Evolutionary conservation across 2,329 filamentous ascomycete genomes (phyloP).

Genomic region (Epichloe uncinata): DNA sequence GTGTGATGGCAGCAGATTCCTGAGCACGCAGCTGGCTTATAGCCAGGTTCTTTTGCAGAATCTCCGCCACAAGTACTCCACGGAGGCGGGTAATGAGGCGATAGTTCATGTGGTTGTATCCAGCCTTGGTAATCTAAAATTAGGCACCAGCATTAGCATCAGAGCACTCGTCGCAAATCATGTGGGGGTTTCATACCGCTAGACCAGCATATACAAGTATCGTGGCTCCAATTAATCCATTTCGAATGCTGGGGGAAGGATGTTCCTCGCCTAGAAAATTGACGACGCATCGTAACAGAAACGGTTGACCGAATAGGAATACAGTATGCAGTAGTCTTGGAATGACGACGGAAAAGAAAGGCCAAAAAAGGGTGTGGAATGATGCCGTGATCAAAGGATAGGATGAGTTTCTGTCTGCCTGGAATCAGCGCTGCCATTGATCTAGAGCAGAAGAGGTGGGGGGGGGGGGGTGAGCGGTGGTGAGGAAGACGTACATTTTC

Average conservation of each 20-base stretch:
- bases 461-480: neutral
- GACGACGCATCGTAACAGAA: slow-evolving; percentile 22
- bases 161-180: slow-evolving; percentile 3
- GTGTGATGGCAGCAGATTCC: slow-evolving; percentile 23
- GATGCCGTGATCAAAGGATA: slow-evolving; percentile 6
- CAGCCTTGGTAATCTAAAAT: slow-evolving; percentile 5
- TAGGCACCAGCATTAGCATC: neutral
- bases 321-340: slow-evolving; percentile 17
- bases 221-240: slow-evolving; percentile 25
- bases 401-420: neutral
- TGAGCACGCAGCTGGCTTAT: slow-evolving; percentile 16
- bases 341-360: slow-evolving; percentile 11
- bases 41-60: slow-evolving; percentile 33
- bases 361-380: slow-evolving; percentile 4
- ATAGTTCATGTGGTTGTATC: slow-evolving; percentile 19
- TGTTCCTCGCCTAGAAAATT: slow-evolving; percentile 12
- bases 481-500: neutral
- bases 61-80: slow-evolving; percentile 24
- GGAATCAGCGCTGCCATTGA: neutral
- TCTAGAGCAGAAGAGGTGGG: neutral
- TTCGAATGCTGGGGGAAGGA: slow-evolving; percentile 11
- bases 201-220: slow-evolving; percentile 26
- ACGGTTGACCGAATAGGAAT: slow-evolving; percentile 26
- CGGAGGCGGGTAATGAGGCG: slow-evolving; percentile 19
- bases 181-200: slow-evolving; percentile 18